phyloP scores from a whole-genome alignment of 2,329 filamentous ascomycete genomes.

The Colletotrichum lentis region DNA sequence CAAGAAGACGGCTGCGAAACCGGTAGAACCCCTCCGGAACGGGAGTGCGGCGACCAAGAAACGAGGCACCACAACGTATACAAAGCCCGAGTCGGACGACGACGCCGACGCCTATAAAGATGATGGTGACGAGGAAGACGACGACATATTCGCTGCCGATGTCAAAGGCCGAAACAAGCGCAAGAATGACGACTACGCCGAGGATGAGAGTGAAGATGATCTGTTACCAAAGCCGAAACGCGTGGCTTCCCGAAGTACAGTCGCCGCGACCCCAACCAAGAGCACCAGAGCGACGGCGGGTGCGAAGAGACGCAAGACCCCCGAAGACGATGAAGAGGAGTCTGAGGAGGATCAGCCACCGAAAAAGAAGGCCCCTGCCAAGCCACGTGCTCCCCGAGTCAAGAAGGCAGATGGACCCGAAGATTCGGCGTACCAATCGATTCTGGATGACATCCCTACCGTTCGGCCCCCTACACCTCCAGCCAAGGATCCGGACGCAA shows the following conservation, averaged over 20 bases:
- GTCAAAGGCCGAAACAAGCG: constrained; percentile 70
- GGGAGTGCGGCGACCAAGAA: constrained; percentile 49
- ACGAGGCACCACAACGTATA: constrained; percentile 52
- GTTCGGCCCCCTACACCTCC: constrained; percentile 87
- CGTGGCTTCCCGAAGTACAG: constrained; percentile 52
- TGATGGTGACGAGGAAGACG: constrained; percentile 74
- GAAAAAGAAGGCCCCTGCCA: constrained; percentile 67
- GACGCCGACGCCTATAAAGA: constrained; percentile 69
- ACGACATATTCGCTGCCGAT: constrained; percentile 85
- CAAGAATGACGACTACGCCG: constrained; percentile 77
- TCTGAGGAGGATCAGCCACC: constrained; percentile 66
- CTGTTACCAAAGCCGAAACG: constrained; percentile 67
- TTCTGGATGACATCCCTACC: constrained; percentile 86
- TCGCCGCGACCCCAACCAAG: constrained; percentile 41
- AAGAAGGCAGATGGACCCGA: constrained; percentile 75
- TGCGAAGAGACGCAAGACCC: constrained; percentile 67
- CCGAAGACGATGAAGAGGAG: constrained; percentile 62
- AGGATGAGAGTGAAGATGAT: constrained; percentile 78
- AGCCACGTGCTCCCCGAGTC: constrained; percentile 64
- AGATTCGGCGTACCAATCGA: constrained; percentile 77
- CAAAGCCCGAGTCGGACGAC: constrained; percentile 54
- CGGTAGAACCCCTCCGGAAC: constrained; percentile 44
- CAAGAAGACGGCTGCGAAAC: constrained; percentile 51
- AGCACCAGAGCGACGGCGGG: constrained; percentile 44
- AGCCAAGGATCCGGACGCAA: constrained; percentile 71